Evolutionary conservation across 2,329 filamentous ascomycete species (phyloP), one percentile per base, ranked within the genome.

Genomic region (Ophiosphaerella herpotricha): DNA sequence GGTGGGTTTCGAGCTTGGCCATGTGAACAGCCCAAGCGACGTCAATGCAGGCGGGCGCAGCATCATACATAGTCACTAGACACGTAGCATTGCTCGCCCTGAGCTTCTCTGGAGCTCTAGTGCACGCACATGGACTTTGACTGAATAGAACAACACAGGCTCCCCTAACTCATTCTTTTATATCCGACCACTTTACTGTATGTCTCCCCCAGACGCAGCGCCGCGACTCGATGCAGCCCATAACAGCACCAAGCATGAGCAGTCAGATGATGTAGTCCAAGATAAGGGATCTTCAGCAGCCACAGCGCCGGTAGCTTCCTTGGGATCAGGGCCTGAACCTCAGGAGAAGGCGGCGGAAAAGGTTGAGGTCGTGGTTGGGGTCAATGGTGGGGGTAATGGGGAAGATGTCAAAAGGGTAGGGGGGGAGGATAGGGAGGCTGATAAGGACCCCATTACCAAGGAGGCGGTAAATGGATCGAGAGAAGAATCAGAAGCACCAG

Each of bases 191-290:
- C 54, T 50, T 46, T 68, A 63, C 68, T 58, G 60, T 55, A 73
- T 73, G 70, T 73, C 70, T 70, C 62, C 59, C 46, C 63, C 66
- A 57, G 67, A 55, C 57, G 47, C 58, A 52, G 47, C 64, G 62
- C 64, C 60, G 58, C 64, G 68, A 63, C 60, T 52, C 53, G 57
- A 70, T 61, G 63, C 60, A 57, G 57, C 53, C 52, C 63, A 48
- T 34, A 53, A 63, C 43, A 49, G 24, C 39, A 46, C 52, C 39
- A 54, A 52, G 43, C 58, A 62, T 43, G 52, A 58, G 50, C 53
- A 61, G 53, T 49, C 54, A 54, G 54, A 58, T 14, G 47, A 63
- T 51, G 51, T 51, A 11, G 47, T 26, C 12, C 48, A 52, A 14
- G 46, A 51, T 16, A 46, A 46, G 24, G 43, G 48, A 32, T 53